Conservation (phyloP, 805 yeast genomes). For the Clavispora carvajalis region DNA sequence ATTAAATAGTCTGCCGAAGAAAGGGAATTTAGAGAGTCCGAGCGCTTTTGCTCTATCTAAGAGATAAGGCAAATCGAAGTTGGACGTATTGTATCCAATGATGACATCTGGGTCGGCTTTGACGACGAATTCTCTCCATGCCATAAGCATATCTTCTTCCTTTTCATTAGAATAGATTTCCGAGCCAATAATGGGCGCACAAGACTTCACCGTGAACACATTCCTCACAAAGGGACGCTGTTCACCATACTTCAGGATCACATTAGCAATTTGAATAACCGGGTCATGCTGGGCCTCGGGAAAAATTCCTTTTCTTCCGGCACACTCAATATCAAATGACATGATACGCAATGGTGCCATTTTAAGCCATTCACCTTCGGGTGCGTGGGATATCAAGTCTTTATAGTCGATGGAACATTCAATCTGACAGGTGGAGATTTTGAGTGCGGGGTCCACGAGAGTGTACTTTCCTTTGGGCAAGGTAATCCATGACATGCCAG, state of each 20-base stretch:
- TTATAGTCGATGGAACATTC: constrained; percentile 69
- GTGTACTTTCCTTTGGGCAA: constrained; percentile 70
- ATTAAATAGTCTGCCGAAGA: constrained; percentile 68
- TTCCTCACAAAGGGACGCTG: constrained; percentile 86
- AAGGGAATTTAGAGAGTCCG: constrained; percentile 66
- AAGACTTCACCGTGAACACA: constrained; percentile 88
- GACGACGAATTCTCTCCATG: constrained; percentile 83
- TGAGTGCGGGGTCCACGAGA: constrained; percentile 33
- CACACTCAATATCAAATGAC: constrained; percentile 97
- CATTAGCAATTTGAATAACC: constrained; percentile 95
- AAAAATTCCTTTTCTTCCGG: constrained; percentile 94
- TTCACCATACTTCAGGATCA: constrained; percentile 79
- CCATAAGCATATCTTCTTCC: constrained; percentile 77
- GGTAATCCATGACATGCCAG: constrained; percentile 97
- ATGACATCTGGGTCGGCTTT: constrained; percentile 92
- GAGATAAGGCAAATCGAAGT: constrained; percentile 92
- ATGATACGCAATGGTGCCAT: constrained; percentile 91
- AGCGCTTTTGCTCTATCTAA: constrained; percentile 81
- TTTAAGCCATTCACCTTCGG: constrained; percentile 91
- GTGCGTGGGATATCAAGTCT: constrained; percentile 70
- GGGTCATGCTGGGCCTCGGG: constrained; percentile 94
- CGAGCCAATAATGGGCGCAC: constrained; percentile 91
- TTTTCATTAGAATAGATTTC: constrained; percentile 70
- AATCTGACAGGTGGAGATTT: constrained; percentile 75
- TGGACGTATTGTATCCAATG: constrained; percentile 92